Evolutionary conservation across 2,329 filamentous ascomycete species (phyloP), one percentile per base, ranked within the genome.

Genomic region (Fusarium devonianum): DNA sequence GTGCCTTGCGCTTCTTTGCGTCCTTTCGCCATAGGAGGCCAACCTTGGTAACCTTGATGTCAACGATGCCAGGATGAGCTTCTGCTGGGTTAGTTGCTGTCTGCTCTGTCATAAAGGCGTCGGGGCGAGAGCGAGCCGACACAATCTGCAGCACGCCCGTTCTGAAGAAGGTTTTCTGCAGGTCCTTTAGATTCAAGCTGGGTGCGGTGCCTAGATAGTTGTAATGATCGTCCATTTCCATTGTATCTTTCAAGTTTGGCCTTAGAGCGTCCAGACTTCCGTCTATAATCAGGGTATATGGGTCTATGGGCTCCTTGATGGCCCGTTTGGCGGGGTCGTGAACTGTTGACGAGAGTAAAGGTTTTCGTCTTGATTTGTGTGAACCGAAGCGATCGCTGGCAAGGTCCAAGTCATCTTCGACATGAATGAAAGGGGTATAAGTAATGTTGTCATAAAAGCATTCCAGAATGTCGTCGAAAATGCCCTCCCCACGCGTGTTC

Each of bases 371-470:
- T 47, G 84, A 80, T 69, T 89, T 93, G 62, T 88, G 83, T 16
- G 84, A 80, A 34, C 88, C 77, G 25, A 89, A 82, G 37, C 89
- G 86, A 49, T 92, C 88, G 47, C 85, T 86, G 63, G 88, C 90
- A 52, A 90, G 79, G 68, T 93, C 89, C 19, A 92, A 74, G 63
- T 96, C 92, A 67, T 96, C 92, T 71, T 99, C 94, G 34, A 97
- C 92, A 66, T 96, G 92, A 61, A 99, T 97, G 68, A 99, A 99
- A 2, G 94, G 94, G 2, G 94, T 99, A 69, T 99, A 99, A 49
- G 89, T 90, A 61, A 99, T 96, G 69, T 99, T 99, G 75, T 99
- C 94, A 73, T 97, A 99, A 68, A 99, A 95, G 69, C 93, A 97
- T 66, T 92, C 92, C 11, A 97, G 78, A 30, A 97, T 89, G 59